Base-by-base conservation (phyloP, 345 rosid genomes). In the Rhizophora mangle region DNA sequence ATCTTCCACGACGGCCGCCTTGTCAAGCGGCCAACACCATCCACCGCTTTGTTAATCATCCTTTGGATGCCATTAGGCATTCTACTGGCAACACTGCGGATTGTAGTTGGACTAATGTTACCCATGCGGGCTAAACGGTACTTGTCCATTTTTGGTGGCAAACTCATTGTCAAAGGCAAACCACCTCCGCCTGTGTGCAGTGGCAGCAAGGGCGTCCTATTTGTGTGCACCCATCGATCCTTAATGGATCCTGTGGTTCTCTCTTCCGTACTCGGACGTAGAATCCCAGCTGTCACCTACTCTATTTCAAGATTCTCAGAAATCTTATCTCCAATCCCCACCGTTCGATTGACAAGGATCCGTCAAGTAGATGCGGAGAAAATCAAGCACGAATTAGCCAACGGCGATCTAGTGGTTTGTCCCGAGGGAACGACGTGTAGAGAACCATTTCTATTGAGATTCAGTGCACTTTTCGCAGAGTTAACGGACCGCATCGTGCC, bases 401-500 rank as follows among this genome's bases (percentile, higher is more conserved):
- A 82, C 43, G 93, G 95, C 0, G 98, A 94, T 55, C 76, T 94
- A 8, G 98, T 79, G 5, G 97, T 91, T 0, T 94, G 96, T 53
- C 98, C 97, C 0, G 97, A 94, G 72, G 98, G 98, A 29, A 94
- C 98, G 5, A 94, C 98, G 5, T 94, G 98, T 52, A 82, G 98
- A 6, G 98, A 94, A 37, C 98, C 98, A 5, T 91, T 91, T 67
- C 71, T 91, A 13, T 67, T 94, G 53, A 76, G 98, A 59, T 94
- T 94, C 62, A 91, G 97, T 47, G 97, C 88, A 8, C 89, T 91
- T 16, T 94, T 94, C 36, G 98, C 97, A 0, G 98, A 93, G 63
- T 65, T 89, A 60, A 93, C 97, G 0, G 98, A 93, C 61, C 79
- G 80, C 27, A 91, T 94, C 3, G 97, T 94, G 3, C 97, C 97